Conservation (phyloP, 192 early-diverging fungal genomes). For the Backusella circina region DNA sequence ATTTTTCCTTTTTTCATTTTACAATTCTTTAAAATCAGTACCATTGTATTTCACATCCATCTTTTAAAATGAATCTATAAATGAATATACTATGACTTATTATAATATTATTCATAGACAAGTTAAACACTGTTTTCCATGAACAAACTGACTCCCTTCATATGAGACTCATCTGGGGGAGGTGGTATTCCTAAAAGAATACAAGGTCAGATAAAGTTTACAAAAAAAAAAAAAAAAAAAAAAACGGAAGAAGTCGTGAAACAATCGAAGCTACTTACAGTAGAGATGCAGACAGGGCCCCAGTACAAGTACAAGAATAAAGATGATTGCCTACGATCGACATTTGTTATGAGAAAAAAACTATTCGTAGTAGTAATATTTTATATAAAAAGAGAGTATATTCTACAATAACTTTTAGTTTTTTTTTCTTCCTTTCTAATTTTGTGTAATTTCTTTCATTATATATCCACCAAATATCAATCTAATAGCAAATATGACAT, state of each 20-base stretch:
- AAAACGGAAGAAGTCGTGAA: neutral
- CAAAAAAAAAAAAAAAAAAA: neutral
- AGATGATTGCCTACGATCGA: neutral
- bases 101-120: neutral
- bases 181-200: neutral
- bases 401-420: neutral
- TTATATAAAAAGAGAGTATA: neutral
- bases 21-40: neutral
- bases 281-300: conserved; percentile 5
- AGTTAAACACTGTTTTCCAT: neutral
- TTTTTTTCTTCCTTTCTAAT: neutral
- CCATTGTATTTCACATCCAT: neutral
- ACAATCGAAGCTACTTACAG: neutral
- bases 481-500: neutral
- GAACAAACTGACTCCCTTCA: neutral
- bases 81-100: neutral
- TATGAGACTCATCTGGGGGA: neutral
- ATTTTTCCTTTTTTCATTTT: neutral
- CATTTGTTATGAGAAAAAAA: neutral
- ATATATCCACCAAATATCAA: neutral
- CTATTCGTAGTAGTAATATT: neutral
- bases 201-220: neutral
- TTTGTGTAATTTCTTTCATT: neutral
- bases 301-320: neutral
- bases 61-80: neutral